Conservation (phyloP, 129 eudicot genomes). For the Daucus carota region DNA sequence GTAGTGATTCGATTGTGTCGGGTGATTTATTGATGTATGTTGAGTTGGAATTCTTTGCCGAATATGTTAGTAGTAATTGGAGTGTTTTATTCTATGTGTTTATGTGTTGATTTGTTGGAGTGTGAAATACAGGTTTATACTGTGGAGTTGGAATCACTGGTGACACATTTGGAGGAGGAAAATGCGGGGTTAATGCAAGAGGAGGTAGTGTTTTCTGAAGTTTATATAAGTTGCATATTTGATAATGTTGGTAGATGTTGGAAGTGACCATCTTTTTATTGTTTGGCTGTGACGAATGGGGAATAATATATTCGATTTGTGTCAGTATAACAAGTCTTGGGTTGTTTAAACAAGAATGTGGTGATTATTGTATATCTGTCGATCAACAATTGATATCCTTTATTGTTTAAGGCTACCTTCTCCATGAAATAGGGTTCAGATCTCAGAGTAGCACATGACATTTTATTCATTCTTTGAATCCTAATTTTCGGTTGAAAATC, state of each 20-base stretch:
- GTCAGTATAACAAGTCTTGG: not conserved
- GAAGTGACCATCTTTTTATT: not conserved
- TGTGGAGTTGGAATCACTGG: constrained; percentile 71
- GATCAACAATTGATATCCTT: not conserved
- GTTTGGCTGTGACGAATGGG: not conserved
- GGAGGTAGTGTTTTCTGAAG: constrained; percentile 38
- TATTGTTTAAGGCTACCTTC: not conserved
- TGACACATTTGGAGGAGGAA: constrained; percentile 77
- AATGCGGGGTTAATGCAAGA: constrained; percentile 61
- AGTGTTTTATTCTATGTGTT: not conserved
- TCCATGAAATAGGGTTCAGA: no score
- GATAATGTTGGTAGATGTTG: not conserved
- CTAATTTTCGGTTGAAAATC: not conserved
- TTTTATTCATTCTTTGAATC: not conserved
- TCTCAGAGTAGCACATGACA: no score
- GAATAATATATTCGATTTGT: not conserved
- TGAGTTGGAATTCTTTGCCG: not conserved
- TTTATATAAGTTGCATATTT: not conserved
- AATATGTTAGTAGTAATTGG: not conserved
- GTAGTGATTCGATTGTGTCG: not conserved
- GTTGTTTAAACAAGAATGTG: not conserved
- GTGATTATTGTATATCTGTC: no score
- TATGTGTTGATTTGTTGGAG: not conserved
- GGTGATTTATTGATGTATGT: not conserved
- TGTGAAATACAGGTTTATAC: constrained; percentile 28